Evolutionary conservation across 805 yeast genomes (phyloP).

Genomic region (Candida silvicultrix): DNA sequence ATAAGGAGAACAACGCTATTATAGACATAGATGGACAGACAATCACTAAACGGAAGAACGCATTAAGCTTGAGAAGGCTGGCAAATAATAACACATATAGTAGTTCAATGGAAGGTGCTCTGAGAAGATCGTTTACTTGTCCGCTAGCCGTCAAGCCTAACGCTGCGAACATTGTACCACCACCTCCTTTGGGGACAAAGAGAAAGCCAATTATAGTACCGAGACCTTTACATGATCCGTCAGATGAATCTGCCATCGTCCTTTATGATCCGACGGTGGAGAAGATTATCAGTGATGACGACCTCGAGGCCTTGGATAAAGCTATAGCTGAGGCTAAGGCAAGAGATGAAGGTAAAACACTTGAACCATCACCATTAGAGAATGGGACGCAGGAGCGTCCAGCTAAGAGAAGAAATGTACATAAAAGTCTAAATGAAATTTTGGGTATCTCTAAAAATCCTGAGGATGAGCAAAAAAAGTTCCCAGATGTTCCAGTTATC

Average conservation of each 20-base stretch:
- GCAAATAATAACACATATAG: constrained; percentile 29
- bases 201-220: constrained; percentile 70
- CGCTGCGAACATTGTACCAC: constrained; percentile 33
- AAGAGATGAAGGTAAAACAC: constrained; percentile 22
- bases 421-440: constrained; percentile 71
- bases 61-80: constrained; percentile 51
- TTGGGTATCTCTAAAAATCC: constrained; percentile 60
- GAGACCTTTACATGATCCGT: constrained; percentile 90
- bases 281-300: constrained; percentile 21
- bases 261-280: constrained; percentile 94
- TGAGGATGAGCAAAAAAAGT: constrained; percentile 42
- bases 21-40: constrained; percentile 26
- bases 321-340: constrained; percentile 22
- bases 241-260: constrained; percentile 89
- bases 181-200: constrained; percentile 83
- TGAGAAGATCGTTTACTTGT: constrained; percentile 47
- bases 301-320: constrained; percentile 25
- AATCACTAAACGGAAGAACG: constrained; percentile 42
- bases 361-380: constrained; percentile 18
- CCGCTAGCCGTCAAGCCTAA: constrained; percentile 43
- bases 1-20: constrained; percentile 27
- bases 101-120: constrained; percentile 31
- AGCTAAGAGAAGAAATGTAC: constrained; percentile 35
- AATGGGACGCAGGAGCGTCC: constrained; percentile 5
- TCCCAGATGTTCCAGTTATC: constrained; percentile 90